A percentile compares a stretch with the other conserved stretches of the same genome.
Evolutionary conservation across 306 rosid species (phyloP).

Genomic region (Neltuma alba): DNA sequence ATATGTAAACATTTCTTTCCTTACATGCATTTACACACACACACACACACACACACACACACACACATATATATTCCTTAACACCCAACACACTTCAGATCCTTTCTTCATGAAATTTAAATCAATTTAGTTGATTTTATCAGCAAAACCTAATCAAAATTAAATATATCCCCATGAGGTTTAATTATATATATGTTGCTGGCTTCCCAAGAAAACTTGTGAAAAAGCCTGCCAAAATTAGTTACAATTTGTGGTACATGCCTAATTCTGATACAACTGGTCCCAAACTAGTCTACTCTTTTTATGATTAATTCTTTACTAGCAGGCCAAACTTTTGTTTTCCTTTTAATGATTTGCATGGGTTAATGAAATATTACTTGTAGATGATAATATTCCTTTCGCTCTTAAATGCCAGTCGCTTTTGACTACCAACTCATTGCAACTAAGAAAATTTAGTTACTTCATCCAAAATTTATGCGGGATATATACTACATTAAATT

Average conservation of each 20-base stretch:
- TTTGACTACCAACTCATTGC: too few relatives aligned
- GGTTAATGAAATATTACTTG: too few relatives aligned
- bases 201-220: background rate
- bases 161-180: background rate
- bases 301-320: background rate
- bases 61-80: too few relatives aligned
- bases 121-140: background rate
- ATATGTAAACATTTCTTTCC: too few relatives aligned
- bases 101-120: background rate
- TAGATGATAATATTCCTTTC: too few relatives aligned
- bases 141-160: background rate
- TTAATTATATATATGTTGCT: constrained; percentile 2
- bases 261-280: constrained; percentile 8
- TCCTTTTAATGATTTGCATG: too few relatives aligned
- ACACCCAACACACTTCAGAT: background rate
- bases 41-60: too few relatives aligned
- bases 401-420: too few relatives aligned
- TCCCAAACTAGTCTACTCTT: background rate
- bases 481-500: too few relatives aligned
- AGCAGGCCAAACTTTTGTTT: background rate
- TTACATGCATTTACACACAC: too few relatives aligned
- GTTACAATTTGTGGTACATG: constrained; percentile 27
- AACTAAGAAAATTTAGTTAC: too few relatives aligned
- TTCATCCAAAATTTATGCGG: too few relatives aligned
- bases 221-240: constrained; percentile 21